Percentiles rank a stretch among this genome's conserved stretches.
These are phyloP conservation scores for Neurospora terricola DNA, from an alignment of 495 filamentous ascomycete species.

Conservation along the genomic window DNA sequence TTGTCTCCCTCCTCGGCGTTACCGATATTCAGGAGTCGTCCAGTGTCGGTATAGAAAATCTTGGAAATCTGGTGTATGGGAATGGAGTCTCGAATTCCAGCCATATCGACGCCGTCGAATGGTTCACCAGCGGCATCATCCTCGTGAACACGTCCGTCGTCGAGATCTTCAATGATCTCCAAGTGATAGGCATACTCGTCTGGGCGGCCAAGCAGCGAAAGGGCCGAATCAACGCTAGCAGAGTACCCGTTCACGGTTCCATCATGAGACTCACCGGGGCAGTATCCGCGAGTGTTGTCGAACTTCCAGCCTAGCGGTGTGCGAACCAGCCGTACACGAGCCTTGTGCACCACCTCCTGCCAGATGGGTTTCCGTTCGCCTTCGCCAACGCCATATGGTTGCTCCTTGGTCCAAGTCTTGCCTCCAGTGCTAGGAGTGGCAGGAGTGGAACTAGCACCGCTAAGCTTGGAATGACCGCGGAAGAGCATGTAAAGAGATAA, in stretches of 20 bases:
- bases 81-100: constrained; percentile 74
- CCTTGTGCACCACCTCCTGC: constrained; percentile 98
- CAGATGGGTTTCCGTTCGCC: constrained; percentile 66
- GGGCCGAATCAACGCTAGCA: background rate
- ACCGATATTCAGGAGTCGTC: constrained; percentile 85
- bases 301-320: constrained; percentile 25
- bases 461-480: constrained; percentile 50
- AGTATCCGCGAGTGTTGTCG: constrained; percentile 15
- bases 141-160: constrained; percentile 82
- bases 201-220: background rate
- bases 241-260: background rate
- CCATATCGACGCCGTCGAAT: constrained; percentile 60
- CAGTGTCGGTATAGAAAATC: constrained; percentile 96
- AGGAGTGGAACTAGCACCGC: constrained; percentile 12
- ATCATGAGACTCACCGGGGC: constrained; percentile 1
- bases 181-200: constrained; percentile 85
- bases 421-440: background rate
- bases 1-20: constrained; percentile 64
- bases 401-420: constrained; percentile 1
- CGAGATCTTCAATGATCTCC: constrained; percentile 81
- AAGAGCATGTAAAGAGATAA: constrained; percentile 97
- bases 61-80: constrained; percentile 89
- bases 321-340: constrained; percentile 66
- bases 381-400: constrained; percentile 37
- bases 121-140: constrained; percentile 58